Evolutionary conservation across 1,284 basidiomycete species (phyloP), one percentile per base, ranked within the genome.

Genomic region (Ceratobasidium sp.): DNA sequence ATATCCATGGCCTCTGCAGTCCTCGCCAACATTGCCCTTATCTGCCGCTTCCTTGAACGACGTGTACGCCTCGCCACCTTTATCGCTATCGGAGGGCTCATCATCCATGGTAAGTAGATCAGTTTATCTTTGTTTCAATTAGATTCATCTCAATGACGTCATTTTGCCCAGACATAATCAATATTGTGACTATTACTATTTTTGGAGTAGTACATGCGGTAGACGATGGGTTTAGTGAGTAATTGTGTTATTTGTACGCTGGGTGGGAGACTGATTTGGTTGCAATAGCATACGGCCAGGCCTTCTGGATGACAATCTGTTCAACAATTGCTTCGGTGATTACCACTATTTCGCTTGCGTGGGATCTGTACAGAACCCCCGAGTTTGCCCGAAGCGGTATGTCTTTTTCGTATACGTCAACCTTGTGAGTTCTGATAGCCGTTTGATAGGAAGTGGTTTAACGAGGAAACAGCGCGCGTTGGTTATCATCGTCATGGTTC

Each of bases 271-370:
- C 13, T 44, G 66, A 49, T 44, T 20, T 33, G 15, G 18, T 23
- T 33, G 55, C 26, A 28, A 26, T 40, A 68, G 68, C 66, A 23
- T 83, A 84, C 61, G 81, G 91, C 0, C 89, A 93, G 82, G 88
- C 94, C 0, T 96, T 92, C 83, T 97, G 94, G 94, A 89, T 94
- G 85, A 94, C 92, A 0, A 86, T 95, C 7, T 94, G 93, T 81
- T 93, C 93, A 0, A 96, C 94, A 0, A 86, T 91, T 15, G 90
- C 89, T 0, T 93, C 93, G 0, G 85, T 89, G 0, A 84, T 91
- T 72, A 93, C 92, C 13, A 96, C 95, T 81, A 80, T 92, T 61
- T 93, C 91, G 0, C 86, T 97, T 1, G 87, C 94, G 12, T 84
- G 88, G 73, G 95, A 96, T 82, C 86, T 90, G 56, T 76, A 89